Evolutionary conservation across 441 rosid species (phyloP).

Genomic region (Gossypium davidsonii): DNA sequence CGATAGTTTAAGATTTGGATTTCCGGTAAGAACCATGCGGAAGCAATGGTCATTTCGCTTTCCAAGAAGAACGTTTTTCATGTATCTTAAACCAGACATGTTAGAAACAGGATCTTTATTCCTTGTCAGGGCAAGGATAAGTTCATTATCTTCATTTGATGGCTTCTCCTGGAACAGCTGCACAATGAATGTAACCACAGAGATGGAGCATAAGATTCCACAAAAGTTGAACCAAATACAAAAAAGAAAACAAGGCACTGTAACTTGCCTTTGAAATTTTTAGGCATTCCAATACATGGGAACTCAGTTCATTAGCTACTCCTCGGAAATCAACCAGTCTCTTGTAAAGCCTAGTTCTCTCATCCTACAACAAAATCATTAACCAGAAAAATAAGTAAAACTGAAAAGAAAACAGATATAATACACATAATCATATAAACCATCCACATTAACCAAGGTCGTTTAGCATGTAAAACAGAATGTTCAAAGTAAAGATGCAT

Average conservation of each 20-base stretch:
- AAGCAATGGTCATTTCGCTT: constrained; percentile 78
- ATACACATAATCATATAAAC: constrained; percentile 3
- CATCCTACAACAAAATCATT: constrained; percentile 48
- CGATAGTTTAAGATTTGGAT: constrained; percentile 56
- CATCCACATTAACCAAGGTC: constrained; percentile 8
- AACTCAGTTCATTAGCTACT: constrained; percentile 53
- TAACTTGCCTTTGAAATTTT: constrained; percentile 76
- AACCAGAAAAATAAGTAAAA: constrained; percentile 4
- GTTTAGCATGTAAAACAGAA: background rate
- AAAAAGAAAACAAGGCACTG: constrained; percentile 5
- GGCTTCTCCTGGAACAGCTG: constrained; percentile 68
- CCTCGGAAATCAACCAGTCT: constrained; percentile 75
- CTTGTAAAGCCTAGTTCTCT: constrained; percentile 64
- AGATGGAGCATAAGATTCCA: constrained; percentile 12
- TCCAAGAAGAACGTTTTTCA: constrained; percentile 84
- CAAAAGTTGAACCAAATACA: background rate
- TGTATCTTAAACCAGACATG: constrained; percentile 73
- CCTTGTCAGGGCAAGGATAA: constrained; percentile 30
- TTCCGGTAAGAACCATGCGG: constrained; percentile 84
- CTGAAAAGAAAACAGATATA: background rate
- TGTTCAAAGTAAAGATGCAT: constrained; percentile 23
- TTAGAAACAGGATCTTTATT: constrained; percentile 38
- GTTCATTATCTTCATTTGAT: constrained; percentile 33
- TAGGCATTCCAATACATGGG: constrained; percentile 66
- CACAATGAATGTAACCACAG: constrained; percentile 18